Conservation (phyloP, 2,329 filamentous ascomycete genomes). For the Clarireedia homoeocarpa region DNA sequence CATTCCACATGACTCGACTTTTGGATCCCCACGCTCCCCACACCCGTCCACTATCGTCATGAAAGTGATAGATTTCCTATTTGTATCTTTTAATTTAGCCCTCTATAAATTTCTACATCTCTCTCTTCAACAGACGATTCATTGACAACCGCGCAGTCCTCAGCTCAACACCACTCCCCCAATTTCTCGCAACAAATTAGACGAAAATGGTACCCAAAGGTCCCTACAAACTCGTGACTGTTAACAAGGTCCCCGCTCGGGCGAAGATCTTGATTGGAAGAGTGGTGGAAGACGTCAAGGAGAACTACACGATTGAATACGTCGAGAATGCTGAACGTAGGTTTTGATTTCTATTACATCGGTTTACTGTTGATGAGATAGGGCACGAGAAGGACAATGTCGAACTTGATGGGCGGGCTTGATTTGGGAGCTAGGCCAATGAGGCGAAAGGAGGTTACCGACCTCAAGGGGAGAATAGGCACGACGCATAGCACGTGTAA, state of each 20-base stretch:
- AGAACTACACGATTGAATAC: slow-evolving; percentile 55
- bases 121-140: not conserved
- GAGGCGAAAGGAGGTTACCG: too few relatives aligned
- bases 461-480: too few relatives aligned
- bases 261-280: slow-evolving; percentile 55
- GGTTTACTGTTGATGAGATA: not conserved
- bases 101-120: not conserved
- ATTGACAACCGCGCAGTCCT: not conserved
- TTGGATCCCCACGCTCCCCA: not conserved
- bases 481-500: too few relatives aligned
- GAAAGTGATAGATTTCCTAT: not conserved
- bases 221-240: slow-evolving; percentile 56
- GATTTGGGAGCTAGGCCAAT: too few relatives aligned
- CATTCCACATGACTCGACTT: not conserved
- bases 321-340: slow-evolving; percentile 54
- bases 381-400: too few relatives aligned
- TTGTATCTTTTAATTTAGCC: not conserved
- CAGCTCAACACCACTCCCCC: not conserved
- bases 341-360: slow-evolving; percentile 16
- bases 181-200: not conserved
- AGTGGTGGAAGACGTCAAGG: slow-evolving; percentile 52
- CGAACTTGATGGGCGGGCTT: too few relatives aligned
- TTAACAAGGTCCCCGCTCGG: slow-evolving; percentile 60
- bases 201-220: slow-evolving; percentile 36
- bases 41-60: not conserved